These are phyloP conservation scores for Globisporangium echinulatum DNA, from an alignment of 352 stramenopile species.

Conservation along the genomic window DNA sequence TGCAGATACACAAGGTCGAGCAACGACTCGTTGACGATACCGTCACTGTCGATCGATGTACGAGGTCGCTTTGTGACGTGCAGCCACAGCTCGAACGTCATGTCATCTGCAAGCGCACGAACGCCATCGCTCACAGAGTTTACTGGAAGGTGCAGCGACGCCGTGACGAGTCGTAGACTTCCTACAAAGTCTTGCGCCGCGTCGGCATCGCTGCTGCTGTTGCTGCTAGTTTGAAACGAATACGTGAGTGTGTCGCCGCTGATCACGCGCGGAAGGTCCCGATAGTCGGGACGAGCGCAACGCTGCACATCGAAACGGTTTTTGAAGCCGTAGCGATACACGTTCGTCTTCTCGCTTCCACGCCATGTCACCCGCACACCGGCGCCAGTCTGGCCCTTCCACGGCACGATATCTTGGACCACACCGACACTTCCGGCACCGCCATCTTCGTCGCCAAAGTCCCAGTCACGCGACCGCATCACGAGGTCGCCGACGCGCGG, in stretches of 20 bases:
- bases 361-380: constrained; percentile 58
- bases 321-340: constrained; percentile 66
- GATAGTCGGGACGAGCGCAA: constrained; percentile 10
- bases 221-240: constrained; percentile 9
- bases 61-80: constrained; percentile 7
- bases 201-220: constrained; percentile 5
- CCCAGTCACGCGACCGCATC: constrained; percentile 58
- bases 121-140: constrained; percentile 1
- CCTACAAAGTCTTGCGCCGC: constrained; percentile 28
- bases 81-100: constrained; percentile 52
- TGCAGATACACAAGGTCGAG: constrained; percentile 25
- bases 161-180: constrained; percentile 16
- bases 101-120: constrained; percentile 22
- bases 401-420: constrained; percentile 48
- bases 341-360: constrained; percentile 18
- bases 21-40: neutral
- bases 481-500: constrained; percentile 45
- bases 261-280: constrained; percentile 38
- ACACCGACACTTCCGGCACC: constrained; percentile 45
- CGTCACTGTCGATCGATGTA: neutral
- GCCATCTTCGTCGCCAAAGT: constrained; percentile 71
- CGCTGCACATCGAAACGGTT: constrained; percentile 56
- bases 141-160: constrained; percentile 13
- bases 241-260: constrained; percentile 34
- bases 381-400: constrained; percentile 37